A percentile compares a stretch with the other conserved stretches of the same genome.
Conservation (phyloP, 2,329 filamentous ascomycete species). For the Hypoxylon rubiginosum region DNA sequence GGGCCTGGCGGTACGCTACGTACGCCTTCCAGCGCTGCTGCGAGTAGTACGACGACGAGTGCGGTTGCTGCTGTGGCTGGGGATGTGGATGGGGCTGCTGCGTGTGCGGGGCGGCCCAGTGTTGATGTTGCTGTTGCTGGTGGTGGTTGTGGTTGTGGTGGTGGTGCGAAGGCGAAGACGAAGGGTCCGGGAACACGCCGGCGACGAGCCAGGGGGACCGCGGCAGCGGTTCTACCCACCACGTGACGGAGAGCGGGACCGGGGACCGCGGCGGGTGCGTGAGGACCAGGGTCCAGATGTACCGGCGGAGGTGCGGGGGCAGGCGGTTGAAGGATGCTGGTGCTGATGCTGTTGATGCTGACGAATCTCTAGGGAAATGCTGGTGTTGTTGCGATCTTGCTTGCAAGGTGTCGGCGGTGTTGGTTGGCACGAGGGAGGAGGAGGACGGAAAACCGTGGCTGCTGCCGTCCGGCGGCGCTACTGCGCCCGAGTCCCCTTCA, state of each 20-base stretch:
- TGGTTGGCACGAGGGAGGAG: background rate
- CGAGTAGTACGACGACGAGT: too few species aligned
- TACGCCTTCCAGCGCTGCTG: slow-evolving; percentile 41
- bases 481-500: background rate
- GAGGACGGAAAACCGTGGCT: background rate
- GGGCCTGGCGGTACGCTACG: slow-evolving; percentile 28
- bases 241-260: slow-evolving; percentile 10
- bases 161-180: too few species aligned
- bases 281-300: slow-evolving; percentile 43
- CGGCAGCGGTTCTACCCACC: slow-evolving; percentile 29
- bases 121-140: too few species aligned
- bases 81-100: too few species aligned
- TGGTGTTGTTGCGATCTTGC: background rate
- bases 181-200: slow-evolving; percentile 33
- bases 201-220: slow-evolving; percentile 36
- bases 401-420: background rate
- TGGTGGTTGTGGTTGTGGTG: too few species aligned
- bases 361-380: background rate
- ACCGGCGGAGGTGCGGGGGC: slow-evolving; percentile 31
- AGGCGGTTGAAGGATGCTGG: slow-evolving; percentile 31
- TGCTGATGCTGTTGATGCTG: background rate
- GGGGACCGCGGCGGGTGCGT: background rate
- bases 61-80: too few species aligned
- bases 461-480: background rate
- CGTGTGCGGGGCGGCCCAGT: slow-evolving; percentile 35